Conservation (phyloP, 441 rosid species). For the Flueggea neowawraea region DNA sequence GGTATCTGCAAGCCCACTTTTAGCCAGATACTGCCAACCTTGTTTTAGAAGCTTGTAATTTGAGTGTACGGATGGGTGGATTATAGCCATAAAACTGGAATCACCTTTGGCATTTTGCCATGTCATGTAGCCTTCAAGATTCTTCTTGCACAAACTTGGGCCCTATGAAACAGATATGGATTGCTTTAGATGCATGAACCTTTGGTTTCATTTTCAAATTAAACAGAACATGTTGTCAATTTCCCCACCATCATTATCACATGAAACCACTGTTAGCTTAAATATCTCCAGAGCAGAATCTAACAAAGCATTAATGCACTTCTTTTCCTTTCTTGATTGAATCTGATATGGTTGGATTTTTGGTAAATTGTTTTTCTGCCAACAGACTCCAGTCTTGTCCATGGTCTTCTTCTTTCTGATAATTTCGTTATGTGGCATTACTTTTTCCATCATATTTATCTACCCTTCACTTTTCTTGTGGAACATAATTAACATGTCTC, state of each 20-base stretch:
- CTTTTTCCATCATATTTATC: too few species aligned
- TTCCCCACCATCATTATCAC: not conserved
- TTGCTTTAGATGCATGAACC: not conserved
- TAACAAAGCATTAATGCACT: too few species aligned
- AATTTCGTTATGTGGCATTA: too few species aligned
- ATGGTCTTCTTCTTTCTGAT: too few species aligned
- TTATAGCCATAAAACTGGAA: not conserved
- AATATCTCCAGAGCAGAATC: too few species aligned
- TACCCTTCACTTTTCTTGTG: too few species aligned
- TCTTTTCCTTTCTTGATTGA: too few species aligned
- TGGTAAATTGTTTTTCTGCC: too few species aligned
- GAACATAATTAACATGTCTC: too few species aligned
- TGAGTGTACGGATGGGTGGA: not conserved
- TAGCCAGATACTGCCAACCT: not conserved
- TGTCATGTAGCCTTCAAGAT: not conserved
- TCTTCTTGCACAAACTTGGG: not conserved
- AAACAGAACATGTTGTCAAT: not conserved
- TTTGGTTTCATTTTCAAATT: not conserved
- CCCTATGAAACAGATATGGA: not conserved
- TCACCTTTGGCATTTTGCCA: conserved; percentile 2
- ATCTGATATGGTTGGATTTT: too few species aligned
- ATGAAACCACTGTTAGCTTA: not conserved
- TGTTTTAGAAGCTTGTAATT: conserved; percentile 3
- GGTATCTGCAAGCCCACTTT: not conserved
- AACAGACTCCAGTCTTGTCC: too few species aligned